Base-by-base conservation (phyloP, 352 stramenopile genomes). In the Globisporangium perplexum region DNA sequence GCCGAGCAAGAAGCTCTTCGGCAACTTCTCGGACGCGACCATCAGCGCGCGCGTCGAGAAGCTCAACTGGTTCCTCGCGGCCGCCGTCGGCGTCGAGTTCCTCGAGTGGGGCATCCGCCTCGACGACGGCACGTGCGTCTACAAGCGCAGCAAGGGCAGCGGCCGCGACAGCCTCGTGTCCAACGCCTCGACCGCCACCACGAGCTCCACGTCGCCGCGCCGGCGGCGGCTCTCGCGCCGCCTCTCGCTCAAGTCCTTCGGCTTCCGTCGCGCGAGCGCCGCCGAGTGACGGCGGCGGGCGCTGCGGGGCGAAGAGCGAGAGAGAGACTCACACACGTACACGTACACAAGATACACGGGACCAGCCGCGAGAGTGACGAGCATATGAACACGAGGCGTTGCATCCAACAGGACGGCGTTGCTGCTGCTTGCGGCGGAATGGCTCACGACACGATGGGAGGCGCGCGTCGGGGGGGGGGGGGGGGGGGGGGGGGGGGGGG, bases 51-150 rank as follows among this genome's bases (percentile, higher is more conserved):
- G 70, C 30, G 53, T 80, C 28, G 41, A 70, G 28, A 72, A 71
- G 59, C 57, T 80, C 14, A 80, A 80, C 59, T 52, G 70, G 52
- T 80, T 80, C 52, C 47, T 80, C 22, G 62, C 74, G 23, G 64
- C 68, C 14, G 70, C 68, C 1, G 74, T 68, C 11, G 70, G 71
- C 49, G 53, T 65, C 30, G 68, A 80, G 43, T 68, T 77, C 57
- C 47, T 74, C 24, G 67, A 76, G 53, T 80, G 70, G 70, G 70
- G 70, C 33, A 80, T 80, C 33, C 70, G 70, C 47, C 59, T 80
- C 17, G 70, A 80, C 55, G 59, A 74, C 44, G 65, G 72, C 49
- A 77, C 65, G 44, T 76, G 67, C 43, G 70, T 77, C 22, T 77
- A 74, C 67, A 80, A 77, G 66, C 70, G 70, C 46, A 68, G 20